These are phyloP conservation scores for Globisporangium nodosum DNA, from an alignment of 352 stramenopile species.

Conservation along the genomic window DNA sequence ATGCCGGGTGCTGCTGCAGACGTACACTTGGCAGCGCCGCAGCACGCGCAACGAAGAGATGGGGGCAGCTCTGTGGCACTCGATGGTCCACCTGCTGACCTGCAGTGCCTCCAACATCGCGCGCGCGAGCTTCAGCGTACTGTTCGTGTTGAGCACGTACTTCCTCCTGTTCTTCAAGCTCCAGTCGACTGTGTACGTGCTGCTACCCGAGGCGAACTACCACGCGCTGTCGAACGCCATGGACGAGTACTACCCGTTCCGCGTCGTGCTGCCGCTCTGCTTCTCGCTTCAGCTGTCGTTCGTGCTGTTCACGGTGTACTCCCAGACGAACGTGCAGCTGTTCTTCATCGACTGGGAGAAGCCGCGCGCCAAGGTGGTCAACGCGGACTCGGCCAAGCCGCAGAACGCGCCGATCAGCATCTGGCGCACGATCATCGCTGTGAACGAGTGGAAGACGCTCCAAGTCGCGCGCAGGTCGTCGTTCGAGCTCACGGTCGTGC, in stretches of 20 bases:
- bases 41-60: conserved; percentile 67
- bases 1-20: conserved; percentile 58
- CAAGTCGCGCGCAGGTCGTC: conserved; percentile 79
- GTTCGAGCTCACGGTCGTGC: conserved; percentile 76
- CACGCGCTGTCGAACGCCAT: conserved; percentile 36
- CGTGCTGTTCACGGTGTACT: conserved; percentile 63
- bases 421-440: conserved; percentile 92
- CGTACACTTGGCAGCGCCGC: conserved; percentile 85
- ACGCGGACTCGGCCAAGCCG: conserved; percentile 39
- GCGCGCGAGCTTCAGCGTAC: conserved; percentile 39
- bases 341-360: conserved; percentile 96
- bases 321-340: conserved; percentile 77
- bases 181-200: conserved; percentile 79
- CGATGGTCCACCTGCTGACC: conserved; percentile 33
- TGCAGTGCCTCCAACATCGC: conserved; percentile 39
- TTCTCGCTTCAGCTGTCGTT: conserved; percentile 82
- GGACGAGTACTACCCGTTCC: conserved; percentile 88
- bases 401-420: conserved; percentile 75
- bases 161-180: conserved; percentile 94
- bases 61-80: conserved; percentile 41
- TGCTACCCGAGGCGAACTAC: conserved; percentile 75
- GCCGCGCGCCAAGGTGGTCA: conserved; percentile 54
- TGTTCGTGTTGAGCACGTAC: conserved; percentile 82
- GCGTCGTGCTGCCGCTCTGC: conserved; percentile 68
- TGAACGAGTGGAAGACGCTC: conserved; percentile 93